Base-by-base conservation (phyloP, 139 green algal species). In the Chlorella sp. region DNA sequence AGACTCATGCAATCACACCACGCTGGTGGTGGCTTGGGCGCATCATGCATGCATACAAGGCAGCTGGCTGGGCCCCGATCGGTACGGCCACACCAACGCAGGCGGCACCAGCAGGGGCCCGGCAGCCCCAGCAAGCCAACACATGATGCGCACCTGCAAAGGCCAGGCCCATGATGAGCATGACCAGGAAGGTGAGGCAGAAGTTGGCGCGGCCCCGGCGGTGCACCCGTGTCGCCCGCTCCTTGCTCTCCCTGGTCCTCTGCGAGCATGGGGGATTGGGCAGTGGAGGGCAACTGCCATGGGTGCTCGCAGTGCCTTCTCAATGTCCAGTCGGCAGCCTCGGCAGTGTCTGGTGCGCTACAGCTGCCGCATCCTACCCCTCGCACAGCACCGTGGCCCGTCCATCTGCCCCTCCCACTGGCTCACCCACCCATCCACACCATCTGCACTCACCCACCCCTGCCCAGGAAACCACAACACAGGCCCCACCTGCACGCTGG, bases 161-260 rank as follows among this genome's bases (percentile, higher is more conserved):
- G 1, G 44, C 44, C 32, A 80, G 65, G 22, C 83, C 88, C 5
- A 93, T 80, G 1, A 80, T 34, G 24, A 93, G 40, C 60, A 93
- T 75, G n/a, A 90, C 64, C 8, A 92, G 67, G 48, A 74, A 80
- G 24, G 87, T 92, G 36, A 88, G 76, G 65, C 90, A 93, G 8
- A 93, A 75, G 48, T 89, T 89, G 41, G 75, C 40, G 9, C 77
- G 54, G 22, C 88, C 80, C 48, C 88, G 65, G 56, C 58, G 41
- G 83, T 90, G 81, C 54, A 87, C 44, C 40, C 30, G 14, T 41
- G 38, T 79, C 26, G 84, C 84, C 0, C 34, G 26, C 34, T 51
- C 70, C 30, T 80, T 80, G 58, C 72, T 84, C 30, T 74, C 68
- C 20, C 67, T 34, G 3, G 83, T 84, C 62, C 75, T 64, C 79